Base-by-base conservation (phyloP, 2,329 filamentous ascomycete genomes). In the Colletotrichum sp. region DNA sequence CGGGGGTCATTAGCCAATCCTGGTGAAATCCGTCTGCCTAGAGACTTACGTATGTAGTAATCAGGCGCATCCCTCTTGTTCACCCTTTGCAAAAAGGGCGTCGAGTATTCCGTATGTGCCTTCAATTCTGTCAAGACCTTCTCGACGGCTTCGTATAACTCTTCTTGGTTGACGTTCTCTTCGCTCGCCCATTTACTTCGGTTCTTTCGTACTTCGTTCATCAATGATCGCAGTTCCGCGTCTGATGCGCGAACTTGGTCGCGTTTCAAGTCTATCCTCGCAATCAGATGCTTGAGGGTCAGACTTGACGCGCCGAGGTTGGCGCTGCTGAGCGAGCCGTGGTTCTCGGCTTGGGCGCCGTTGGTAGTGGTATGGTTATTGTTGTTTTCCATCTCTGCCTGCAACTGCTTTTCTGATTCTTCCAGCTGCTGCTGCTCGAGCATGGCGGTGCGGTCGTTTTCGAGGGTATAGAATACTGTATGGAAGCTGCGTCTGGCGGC, bases 141-240 rank as follows among this genome's bases (percentile, higher is more conserved):
- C 84, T 99, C 97, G 16, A 97, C 90, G 13, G 97, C 95, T 86
- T 99, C 97, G 83, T 99, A 99, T 7, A 99, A 90, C 85, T 99
- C 97, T 85, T 99, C 97, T 85, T 99, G 97, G 75, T 97, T 96
- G 77, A 99, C 94, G 79, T 98, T 97, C 80, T 99, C 97, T 84
- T 99, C 97, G 83, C 95, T 99, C 5, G 97, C 96, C 97, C 97
- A 99, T 86, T 99, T 99, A 85, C 96, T 99, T 81, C 97, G 91
- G 80, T 99, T 99, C 85, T 99, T 99, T 78, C 97, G 92, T 21
- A 99, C 97, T 85, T 99, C 97, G 81, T 97, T 98, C 91, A 99
- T 98, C 74, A 99, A 87, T 66, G 94, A 95, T 75, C 97, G 93
- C 75, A 99, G 89, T 82, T 99, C 96, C 28, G 96, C 94, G 86